Conservation (phyloP, 257 asterid genomes). For the Penstemon davidsonii region DNA sequence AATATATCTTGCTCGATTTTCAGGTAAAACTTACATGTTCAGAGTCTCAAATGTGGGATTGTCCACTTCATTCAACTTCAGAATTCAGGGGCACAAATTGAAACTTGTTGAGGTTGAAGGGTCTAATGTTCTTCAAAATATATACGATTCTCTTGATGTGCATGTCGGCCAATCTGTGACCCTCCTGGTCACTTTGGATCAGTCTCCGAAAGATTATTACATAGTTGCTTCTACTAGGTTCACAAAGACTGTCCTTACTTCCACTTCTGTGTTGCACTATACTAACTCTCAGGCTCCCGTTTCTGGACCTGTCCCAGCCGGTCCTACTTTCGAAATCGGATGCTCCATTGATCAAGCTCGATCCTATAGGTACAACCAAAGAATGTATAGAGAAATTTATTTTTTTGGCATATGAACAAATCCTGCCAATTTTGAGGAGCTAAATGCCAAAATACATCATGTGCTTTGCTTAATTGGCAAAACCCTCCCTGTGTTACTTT, state of each 20-base stretch:
- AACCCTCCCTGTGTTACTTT: no score
- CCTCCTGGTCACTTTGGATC: slow-evolving; percentile 74
- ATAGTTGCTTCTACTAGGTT: slow-evolving; percentile 88
- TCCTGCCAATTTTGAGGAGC: no score
- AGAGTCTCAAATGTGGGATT: slow-evolving; percentile 84
- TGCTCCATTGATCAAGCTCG: slow-evolving; percentile 94
- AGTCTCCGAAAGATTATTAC: slow-evolving; percentile 73
- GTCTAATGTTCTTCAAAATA: slow-evolving; percentile 78
- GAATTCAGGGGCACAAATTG: slow-evolving; percentile 86
- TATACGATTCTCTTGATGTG: slow-evolving; percentile 70
- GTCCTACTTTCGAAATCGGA: slow-evolving; percentile 45
- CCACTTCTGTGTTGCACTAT: slow-evolving; percentile 67
- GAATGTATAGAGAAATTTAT: neutral
- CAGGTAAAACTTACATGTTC: slow-evolving; percentile 91
- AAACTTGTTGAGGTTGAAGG: slow-evolving; percentile 94
- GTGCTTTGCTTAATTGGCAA: no score
- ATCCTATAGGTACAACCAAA: slow-evolving; percentile 55
- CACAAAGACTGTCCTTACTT: slow-evolving; percentile 41
- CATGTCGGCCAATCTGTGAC: slow-evolving; percentile 88
- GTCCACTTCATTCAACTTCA: slow-evolving; percentile 69
- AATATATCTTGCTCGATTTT: slow-evolving; percentile 16
- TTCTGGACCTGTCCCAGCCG: slow-evolving; percentile 72
- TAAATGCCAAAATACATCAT: no score
- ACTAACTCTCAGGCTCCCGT: slow-evolving; percentile 55
- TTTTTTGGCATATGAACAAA: no score